Evolutionary conservation across 176 grass and related monocot species (phyloP).

Genomic region (Juncus inflexus): DNA sequence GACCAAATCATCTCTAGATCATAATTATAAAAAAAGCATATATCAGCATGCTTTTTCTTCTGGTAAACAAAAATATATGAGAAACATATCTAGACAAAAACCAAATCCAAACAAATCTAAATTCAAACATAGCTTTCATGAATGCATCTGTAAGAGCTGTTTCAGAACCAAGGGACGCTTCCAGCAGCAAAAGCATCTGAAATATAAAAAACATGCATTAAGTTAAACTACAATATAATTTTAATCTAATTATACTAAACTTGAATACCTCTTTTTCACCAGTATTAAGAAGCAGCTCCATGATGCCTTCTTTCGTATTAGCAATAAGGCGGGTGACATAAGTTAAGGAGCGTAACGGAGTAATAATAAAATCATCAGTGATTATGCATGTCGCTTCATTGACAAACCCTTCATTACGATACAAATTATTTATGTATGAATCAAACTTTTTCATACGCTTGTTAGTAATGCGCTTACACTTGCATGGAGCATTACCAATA

Average conservation of each 20-base stretch:
- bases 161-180: slow-evolving; percentile 8
- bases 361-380: slow-evolving; percentile 27
- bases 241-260: too few relatives aligned
- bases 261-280: slow-evolving; percentile 21
- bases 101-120: too few relatives aligned
- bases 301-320: not conserved
- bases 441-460: slow-evolving; percentile 24
- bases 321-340: not conserved
- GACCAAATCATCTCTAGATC: too few relatives aligned
- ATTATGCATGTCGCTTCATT: not conserved
- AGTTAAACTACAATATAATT: not conserved
- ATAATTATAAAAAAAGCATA: too few relatives aligned
- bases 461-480: slow-evolving; percentile 15
- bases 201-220: not conserved
- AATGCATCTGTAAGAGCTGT: slow-evolving; percentile 24
- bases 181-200: slow-evolving; percentile 23
- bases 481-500: slow-evolving; percentile 15
- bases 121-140: not conserved
- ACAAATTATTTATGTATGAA: not conserved
- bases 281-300: slow-evolving; percentile 4
- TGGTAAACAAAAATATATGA: too few relatives aligned
- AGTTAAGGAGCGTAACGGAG: slow-evolving; percentile 12
- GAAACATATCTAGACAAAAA: too few relatives aligned
- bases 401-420: not conserved
- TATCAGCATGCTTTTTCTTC: too few relatives aligned